A percentile compares a stretch with the other conserved stretches of the same genome.
phyloP scores from a whole-genome alignment of 371 early-diverging fungal species.

The Phascolomyces articulosus region DNA sequence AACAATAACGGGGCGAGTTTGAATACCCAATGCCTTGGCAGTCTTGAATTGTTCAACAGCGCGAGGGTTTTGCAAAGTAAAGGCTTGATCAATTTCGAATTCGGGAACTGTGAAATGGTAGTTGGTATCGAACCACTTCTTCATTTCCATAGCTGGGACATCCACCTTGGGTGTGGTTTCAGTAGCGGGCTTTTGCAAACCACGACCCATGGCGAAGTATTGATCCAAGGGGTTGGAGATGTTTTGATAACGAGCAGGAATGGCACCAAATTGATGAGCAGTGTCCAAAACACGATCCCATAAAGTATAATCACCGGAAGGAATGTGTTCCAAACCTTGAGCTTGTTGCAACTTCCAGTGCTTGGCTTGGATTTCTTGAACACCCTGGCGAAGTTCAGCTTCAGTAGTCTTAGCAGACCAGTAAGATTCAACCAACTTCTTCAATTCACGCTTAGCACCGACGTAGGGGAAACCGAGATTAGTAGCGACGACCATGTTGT shows the following conservation, averaged over 20 bases:
- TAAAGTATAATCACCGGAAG: slow-evolving; percentile 93
- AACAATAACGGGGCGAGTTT: slow-evolving; percentile 89
- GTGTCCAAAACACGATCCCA: slow-evolving; percentile 96
- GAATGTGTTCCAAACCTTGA: slow-evolving; percentile 83
- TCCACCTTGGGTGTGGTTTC: slow-evolving; percentile 73
- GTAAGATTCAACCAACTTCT: slow-evolving; percentile 88
- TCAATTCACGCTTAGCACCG: slow-evolving; percentile 88
- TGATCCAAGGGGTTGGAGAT: slow-evolving; percentile 70
- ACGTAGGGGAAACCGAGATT: slow-evolving; percentile 84
- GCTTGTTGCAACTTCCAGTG: slow-evolving; percentile 91
- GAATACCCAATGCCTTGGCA: slow-evolving; percentile 91
- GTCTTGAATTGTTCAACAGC: slow-evolving; percentile 88
- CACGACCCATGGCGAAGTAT: slow-evolving; percentile 98
- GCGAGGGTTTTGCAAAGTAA: slow-evolving; percentile 74
- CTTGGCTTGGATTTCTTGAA: slow-evolving; percentile 76
- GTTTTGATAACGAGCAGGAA: slow-evolving; percentile 78
- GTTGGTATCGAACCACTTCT: slow-evolving; percentile 98
- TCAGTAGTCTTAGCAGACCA: slow-evolving; percentile 90
- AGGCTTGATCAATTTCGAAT: slow-evolving; percentile 75
- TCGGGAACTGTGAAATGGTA: slow-evolving; percentile 93
- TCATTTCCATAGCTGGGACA: slow-evolving; percentile 95
- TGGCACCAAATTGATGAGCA: slow-evolving; percentile 75
- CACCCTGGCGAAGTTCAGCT: slow-evolving; percentile 71
- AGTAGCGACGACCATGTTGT: slow-evolving; percentile 76
- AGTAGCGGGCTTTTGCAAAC: slow-evolving; percentile 77